Percentiles rank a stretch among this genome's conserved stretches.
phyloP scores from a whole-genome alignment of 1,284 basidiomycete genomes.

The Austroboletus niveus region DNA sequence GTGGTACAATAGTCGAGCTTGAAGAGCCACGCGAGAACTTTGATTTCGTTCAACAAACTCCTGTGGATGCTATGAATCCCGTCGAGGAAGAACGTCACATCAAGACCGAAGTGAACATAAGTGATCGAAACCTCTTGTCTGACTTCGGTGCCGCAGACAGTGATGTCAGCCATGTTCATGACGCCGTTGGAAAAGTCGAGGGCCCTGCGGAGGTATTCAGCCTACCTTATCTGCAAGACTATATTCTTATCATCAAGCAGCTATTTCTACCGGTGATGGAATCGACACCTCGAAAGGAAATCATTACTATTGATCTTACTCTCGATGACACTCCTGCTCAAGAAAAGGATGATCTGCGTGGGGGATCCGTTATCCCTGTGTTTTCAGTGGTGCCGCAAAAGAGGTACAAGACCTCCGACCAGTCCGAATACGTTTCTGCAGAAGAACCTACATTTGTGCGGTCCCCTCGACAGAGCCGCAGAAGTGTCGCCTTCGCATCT shows the following conservation, averaged over 20 bases:
- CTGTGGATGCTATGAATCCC: neutral
- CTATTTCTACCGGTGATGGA: slow-evolving; percentile 1
- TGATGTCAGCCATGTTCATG: neutral
- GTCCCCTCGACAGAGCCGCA: slow-evolving; percentile 11
- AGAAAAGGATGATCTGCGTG: neutral
- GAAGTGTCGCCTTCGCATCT: slow-evolving; percentile 32
- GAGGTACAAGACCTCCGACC: neutral
- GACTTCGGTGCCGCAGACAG: neutral
- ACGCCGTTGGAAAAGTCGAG: slow-evolving; percentile 2
- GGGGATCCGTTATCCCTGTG: neutral
- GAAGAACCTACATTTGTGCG: neutral
- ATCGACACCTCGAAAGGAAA: slow-evolving; percentile 10
- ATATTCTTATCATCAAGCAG: slow-evolving; percentile 12
- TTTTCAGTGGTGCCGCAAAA: neutral
- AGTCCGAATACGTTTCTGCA: neutral
- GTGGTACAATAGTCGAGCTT: neutral
- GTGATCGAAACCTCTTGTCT: neutral
- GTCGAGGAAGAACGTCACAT: neutral
- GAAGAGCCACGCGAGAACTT: neutral
- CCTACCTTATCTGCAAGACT: neutral
- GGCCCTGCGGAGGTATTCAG: slow-evolving; percentile 12
- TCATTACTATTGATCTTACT: slow-evolving; percentile 30
- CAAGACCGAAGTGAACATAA: slow-evolving; percentile 1
- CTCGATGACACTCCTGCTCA: slow-evolving; percentile 16
- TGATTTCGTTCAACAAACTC: neutral